A percentile compares a stretch with the other conserved stretches of the same genome.
Evolutionary conservation across 73 alveolate genomes (phyloP).

Genomic region (Paramecium sexaurelia): DNA sequence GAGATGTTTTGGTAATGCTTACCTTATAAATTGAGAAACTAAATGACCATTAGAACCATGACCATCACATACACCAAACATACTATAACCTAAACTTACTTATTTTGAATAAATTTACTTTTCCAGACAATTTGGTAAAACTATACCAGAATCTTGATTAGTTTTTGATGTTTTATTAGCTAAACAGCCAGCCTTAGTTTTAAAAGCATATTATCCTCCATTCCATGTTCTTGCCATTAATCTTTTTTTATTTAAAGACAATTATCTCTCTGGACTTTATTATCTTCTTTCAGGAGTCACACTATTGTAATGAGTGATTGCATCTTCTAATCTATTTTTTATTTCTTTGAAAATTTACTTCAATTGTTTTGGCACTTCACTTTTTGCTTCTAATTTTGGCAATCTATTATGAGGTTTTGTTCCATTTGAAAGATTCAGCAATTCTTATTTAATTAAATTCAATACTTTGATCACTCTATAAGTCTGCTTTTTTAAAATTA

Average conservation of each 20-base stretch:
- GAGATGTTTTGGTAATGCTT: constrained; percentile 52
- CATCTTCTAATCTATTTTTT: background rate
- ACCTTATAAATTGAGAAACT: constrained; percentile 48
- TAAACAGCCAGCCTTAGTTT: constrained; percentile 65
- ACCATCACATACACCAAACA: constrained; percentile 66
- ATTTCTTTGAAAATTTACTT: background rate
- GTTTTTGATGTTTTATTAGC: constrained; percentile 63
- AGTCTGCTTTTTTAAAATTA: background rate
- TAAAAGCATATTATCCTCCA: constrained; percentile 48
- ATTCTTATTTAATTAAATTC: background rate
- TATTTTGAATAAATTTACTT: background rate
- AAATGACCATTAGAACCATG: constrained; percentile 68
- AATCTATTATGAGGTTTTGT: background rate
- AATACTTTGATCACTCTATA: background rate
- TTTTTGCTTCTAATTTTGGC: constrained; percentile 34
- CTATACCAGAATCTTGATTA: constrained; percentile 61
- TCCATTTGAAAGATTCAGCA: background rate
- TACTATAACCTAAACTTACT: constrained; percentile 25
- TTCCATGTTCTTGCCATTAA: constrained; percentile 47
- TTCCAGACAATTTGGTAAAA: constrained; percentile 17
- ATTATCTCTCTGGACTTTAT: constrained; percentile 52
- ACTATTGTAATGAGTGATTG: background rate
- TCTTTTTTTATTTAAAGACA: constrained; percentile 33
- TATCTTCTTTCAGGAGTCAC: constrained; percentile 56
- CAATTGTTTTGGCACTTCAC: constrained; percentile 37